Evolutionary conservation across 345 rosid genomes (phyloP), one percentile per base, ranked within the genome.

Genomic region (Rhizophora mangle): DNA sequence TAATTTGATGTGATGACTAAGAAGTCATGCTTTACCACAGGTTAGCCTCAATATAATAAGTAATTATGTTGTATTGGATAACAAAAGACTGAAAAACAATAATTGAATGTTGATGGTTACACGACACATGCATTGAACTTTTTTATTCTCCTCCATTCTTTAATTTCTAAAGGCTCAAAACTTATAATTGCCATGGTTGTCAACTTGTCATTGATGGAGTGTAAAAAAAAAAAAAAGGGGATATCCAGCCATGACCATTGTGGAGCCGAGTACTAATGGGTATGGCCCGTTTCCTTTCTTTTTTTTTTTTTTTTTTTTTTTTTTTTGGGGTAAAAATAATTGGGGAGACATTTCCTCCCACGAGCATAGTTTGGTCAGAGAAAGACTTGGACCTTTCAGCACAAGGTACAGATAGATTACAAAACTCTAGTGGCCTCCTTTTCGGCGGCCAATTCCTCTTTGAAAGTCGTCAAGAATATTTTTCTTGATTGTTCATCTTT

Each of bases 61-160:
- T 15, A 43, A 27, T 68, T 22, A 24, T 53, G 64, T 43, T 70
- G 62, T 53, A 39, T 43, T 53, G 61, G 24, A 58, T 57, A 57
- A 67, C 73, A 68, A 34, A 43, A 60, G 75, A 11, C 15, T 34
- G 1, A 39, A 39, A 39, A 39, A 36, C 69, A 74, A 70, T 66
- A 56, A 74, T 67, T 65, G 43, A 63, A 60, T 62, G 63, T 66
- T 73, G 2, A 37, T 13, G 47, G 47, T 13, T 10, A 2, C 47
- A 3, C 0, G 47, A 10, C 13, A 43, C 47, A 11, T 43, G 47
- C 47, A 43, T 11, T 43, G 47, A 43, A 43, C 47, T 43, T 10
- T 43, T 43, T 37, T 13, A 24, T 3, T 11, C 47, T 43, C 47
- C 18, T 43, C 16, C 47, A 3, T 43, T 43, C 47, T 59, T 18